Evolutionary conservation across 1,284 basidiomycete genomes (phyloP), one percentile per base, ranked within the genome.

Genomic region (Omphalotus olearius): DNA sequence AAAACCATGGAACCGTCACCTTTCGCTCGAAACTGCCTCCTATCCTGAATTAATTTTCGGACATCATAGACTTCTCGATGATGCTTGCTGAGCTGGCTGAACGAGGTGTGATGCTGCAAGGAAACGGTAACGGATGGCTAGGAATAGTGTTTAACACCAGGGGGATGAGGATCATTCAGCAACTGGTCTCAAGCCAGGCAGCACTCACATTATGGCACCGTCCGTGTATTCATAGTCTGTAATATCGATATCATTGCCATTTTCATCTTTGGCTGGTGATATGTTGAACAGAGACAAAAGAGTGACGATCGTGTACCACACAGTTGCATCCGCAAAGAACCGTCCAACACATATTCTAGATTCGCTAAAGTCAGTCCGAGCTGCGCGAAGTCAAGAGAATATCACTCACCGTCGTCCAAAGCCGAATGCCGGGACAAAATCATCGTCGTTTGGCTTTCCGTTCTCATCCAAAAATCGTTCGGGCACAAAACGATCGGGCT

Each of bases 401-500:
- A 23, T 47, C 44, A 55, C 67, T 56, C 41, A 75, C 79, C 80
- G 72, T 58, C 81, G 65, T 17, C 80, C 80, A 57, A 79, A 82
- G 4, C 81, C 81, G 62, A 80, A 82, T 18, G 51, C 46, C 9
- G 36, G 26, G 23, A 45, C 25, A 7, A 17, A 16, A 17, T 28
- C 26, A 13, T 69, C 69, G 6, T 68, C 66, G 23, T 66, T 64
- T 10, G 64, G 49, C 1, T 52, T 50, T 4, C 35, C 6, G 45
- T 51, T 56, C 14, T 63, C 54, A 37, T 69, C 66, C 23, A 65
- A 45, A 50, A 62, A 62, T 6, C 63, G 60, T 33, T 62, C 65
- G n/a, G 64, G 67, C 14, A 47, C 41, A 46, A 69, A 68, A 26
- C 55, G 50, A 30, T 54, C 53, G 2, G 67, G 62, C 2, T 46